phyloP scores from a whole-genome alignment of 148 eudicot genomes.

The Spergularia bocconei region DNA sequence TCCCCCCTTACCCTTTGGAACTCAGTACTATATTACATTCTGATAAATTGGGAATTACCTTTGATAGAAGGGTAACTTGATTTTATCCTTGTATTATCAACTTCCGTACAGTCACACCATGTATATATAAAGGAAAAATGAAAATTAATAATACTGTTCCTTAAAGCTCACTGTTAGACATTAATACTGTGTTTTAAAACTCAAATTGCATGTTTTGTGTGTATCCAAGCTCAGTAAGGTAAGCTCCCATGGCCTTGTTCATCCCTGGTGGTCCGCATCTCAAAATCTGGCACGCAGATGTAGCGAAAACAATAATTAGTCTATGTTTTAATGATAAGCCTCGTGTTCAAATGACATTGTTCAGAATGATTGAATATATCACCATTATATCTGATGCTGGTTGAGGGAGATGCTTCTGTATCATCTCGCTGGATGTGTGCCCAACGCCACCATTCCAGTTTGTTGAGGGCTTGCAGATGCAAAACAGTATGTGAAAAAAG shows the following conservation, averaged over 20 bases:
- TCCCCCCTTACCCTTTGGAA: too few relatives aligned
- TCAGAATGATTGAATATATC: not conserved
- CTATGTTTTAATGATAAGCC: not conserved
- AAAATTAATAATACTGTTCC: too few relatives aligned
- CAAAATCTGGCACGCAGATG: conserved; percentile 24
- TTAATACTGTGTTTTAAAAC: conserved; percentile 15
- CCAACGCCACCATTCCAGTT: conserved; percentile 38
- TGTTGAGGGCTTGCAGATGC: conserved; percentile 16
- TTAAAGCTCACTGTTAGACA: too few relatives aligned
- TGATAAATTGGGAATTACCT: too few relatives aligned
- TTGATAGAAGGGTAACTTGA: too few relatives aligned
- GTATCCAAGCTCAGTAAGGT: conserved; percentile 38
- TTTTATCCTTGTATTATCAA: too few relatives aligned
- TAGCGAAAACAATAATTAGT: too few relatives aligned
- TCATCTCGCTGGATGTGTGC: conserved; percentile 35
- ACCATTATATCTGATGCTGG: conserved; percentile 34
- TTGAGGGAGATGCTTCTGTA: conserved; percentile 32
- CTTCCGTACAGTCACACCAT: too few relatives aligned
- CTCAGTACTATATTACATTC: too few relatives aligned
- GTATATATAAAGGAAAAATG: too few relatives aligned
- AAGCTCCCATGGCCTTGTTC: conserved; percentile 39
- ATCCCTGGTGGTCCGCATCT: conserved; percentile 41
- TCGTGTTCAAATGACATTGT: not conserved
- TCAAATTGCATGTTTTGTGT: conserved; percentile 35
- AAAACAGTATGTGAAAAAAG: not conserved